Percentiles rank a stretch among this genome's conserved stretches.
Evolutionary conservation across 768 basidiomycete genomes (phyloP).

Genomic region (Rhodosporidiobolus sp.): DNA sequence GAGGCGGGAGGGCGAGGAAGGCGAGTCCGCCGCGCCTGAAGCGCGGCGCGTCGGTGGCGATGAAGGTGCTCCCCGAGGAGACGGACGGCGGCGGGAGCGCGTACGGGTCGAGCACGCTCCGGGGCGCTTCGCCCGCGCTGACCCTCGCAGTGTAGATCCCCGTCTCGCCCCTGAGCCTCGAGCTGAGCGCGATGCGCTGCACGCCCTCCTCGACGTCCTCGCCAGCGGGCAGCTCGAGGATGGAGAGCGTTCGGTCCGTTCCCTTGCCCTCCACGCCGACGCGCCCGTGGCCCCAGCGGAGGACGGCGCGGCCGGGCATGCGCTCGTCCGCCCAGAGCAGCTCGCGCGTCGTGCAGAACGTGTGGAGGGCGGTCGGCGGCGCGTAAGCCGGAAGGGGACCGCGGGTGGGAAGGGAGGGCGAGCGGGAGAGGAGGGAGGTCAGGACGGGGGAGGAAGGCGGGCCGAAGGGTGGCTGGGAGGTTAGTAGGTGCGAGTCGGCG

Average conservation of each 20-base stretch:
- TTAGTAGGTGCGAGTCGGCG: background rate
- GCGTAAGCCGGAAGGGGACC: too few species aligned
- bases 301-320: conserved; percentile 25
- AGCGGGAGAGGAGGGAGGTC: conserved; percentile 17
- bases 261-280: conserved; percentile 26
- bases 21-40: background rate
- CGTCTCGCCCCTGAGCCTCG: background rate
- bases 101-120: conserved; percentile 26
- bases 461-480: conserved; percentile 7
- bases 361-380: background rate
- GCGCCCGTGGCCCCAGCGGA: conserved; percentile 24
- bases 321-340: conserved; percentile 29
- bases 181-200: conserved; percentile 18
- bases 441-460: background rate
- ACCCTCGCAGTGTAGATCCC: conserved; percentile 6
- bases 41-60: background rate
- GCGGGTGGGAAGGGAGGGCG: background rate
- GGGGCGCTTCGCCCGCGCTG: background rate
- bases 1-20: background rate
- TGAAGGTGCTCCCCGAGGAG: background rate
- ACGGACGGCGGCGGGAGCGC: background rate
- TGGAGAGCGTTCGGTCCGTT: conserved; percentile 12
- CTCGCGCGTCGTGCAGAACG: conserved; percentile 32
- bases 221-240: conserved; percentile 1
- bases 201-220: background rate